Evolutionary conservation across 2,329 filamentous ascomycete species (phyloP).

Genomic region (Phyllosticta capitalensis): DNA sequence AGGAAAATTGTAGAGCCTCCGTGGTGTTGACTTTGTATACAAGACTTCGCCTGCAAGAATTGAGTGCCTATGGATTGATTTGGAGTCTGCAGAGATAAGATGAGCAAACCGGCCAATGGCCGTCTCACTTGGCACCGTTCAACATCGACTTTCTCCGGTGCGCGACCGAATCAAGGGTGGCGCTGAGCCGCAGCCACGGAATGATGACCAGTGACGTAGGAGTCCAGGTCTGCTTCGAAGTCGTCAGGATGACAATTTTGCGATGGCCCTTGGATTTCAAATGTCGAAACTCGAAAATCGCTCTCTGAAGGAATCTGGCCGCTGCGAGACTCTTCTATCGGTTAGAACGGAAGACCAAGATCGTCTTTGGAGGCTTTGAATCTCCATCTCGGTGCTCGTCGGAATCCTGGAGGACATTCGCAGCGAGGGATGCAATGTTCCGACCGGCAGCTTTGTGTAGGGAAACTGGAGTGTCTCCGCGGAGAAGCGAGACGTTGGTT

Average conservation of each 20-base stretch:
- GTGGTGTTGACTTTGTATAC: slow-evolving; percentile 3
- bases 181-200: slow-evolving; percentile 1
- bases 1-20: background rate
- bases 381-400: background rate
- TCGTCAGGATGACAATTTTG: too few relatives aligned
- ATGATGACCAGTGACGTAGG: background rate
- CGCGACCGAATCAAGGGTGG: background rate
- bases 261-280: background rate
- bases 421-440: background rate
- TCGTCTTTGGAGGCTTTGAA: background rate
- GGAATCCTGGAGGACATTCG: background rate
- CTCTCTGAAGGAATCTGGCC: background rate
- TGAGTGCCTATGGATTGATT: background rate
- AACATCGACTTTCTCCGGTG: background rate
- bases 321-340: background rate
- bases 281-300: background rate
- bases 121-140: background rate
- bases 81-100: slow-evolving; percentile 1
- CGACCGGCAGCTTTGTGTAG: background rate
- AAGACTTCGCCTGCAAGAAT: background rate
- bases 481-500: background rate
- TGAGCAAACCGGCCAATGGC: slow-evolving; percentile 1
- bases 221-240: background rate
- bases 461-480: background rate
- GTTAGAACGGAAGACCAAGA: background rate